Evolutionary conservation across 148 eudicot genomes (phyloP).

Genomic region (Silene uniflora): DNA sequence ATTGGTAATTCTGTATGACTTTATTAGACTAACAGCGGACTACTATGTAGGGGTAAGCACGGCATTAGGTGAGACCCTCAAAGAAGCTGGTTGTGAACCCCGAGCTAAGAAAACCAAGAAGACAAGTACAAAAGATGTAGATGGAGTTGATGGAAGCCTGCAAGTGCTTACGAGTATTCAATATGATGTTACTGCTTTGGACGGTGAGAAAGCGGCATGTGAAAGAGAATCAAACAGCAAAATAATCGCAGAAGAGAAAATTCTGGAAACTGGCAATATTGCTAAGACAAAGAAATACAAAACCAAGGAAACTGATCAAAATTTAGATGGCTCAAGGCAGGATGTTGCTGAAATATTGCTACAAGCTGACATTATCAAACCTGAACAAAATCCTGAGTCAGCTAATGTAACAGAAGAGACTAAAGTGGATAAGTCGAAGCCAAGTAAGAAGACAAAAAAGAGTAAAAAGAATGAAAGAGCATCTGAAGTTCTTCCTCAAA

Average conservation of each 20-base stretch:
- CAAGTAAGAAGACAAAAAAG: slow-evolving; percentile 17
- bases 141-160: slow-evolving; percentile 19
- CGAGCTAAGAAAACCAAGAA: slow-evolving; percentile 26
- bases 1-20: not conserved
- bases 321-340: slow-evolving; percentile 12
- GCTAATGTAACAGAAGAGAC: slow-evolving; percentile 11
- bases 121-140: slow-evolving; percentile 24
- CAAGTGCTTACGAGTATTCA: slow-evolving; percentile 14
- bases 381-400: slow-evolving; percentile 21
- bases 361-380: slow-evolving; percentile 16
- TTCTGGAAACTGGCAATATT: slow-evolving; percentile 13
- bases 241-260: not conserved
- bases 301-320: slow-evolving; percentile 27
- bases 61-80: slow-evolving; percentile 18
- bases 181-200: slow-evolving; percentile 8
- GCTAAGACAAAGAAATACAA: slow-evolving; percentile 35
- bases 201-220: not conserved
- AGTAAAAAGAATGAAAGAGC: slow-evolving; percentile 1
- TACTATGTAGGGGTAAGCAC: slow-evolving; percentile 18
- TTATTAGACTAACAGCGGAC: not conserved
- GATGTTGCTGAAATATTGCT: slow-evolving; percentile 20
- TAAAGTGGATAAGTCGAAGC: slow-evolving; percentile 10
- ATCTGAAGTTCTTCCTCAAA: not conserved
- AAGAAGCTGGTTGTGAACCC: slow-evolving; percentile 14
- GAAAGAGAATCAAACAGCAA: slow-evolving; percentile 9